Evolutionary conservation across 306 rosid genomes (phyloP).

Genomic region (Quercus berberidifolia): DNA sequence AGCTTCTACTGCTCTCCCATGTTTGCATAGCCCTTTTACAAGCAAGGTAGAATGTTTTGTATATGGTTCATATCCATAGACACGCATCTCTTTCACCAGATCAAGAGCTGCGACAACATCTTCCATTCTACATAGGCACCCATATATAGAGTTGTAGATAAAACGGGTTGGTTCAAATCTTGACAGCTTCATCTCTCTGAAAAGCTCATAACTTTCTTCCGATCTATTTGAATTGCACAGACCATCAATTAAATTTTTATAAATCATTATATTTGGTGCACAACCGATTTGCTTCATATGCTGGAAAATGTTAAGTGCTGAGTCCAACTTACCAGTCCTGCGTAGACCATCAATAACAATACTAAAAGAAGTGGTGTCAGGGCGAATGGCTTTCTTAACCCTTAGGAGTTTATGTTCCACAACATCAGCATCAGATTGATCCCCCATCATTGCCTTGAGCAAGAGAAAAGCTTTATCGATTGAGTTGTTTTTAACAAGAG

Average conservation of each 20-base stretch:
- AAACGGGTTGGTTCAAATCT: constrained; percentile 71
- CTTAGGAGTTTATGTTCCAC: constrained; percentile 24
- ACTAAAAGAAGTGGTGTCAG: constrained; percentile 44
- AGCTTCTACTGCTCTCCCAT: constrained; percentile 55
- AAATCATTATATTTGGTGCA: constrained; percentile 42
- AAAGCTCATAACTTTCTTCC: constrained; percentile 63
- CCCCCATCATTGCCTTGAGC: constrained; percentile 45
- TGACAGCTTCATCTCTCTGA: constrained; percentile 60
- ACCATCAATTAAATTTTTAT: constrained; percentile 59
- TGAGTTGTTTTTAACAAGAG: constrained; percentile 43
- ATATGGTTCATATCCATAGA: constrained; percentile 69
- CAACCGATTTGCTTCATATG: constrained; percentile 50
- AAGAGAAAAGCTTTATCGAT: constrained; percentile 51
- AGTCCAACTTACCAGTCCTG: constrained; percentile 42
- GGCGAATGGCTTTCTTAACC: constrained; percentile 40
- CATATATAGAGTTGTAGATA: constrained; percentile 70
- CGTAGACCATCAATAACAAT: constrained; percentile 65
- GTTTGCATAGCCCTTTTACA: constrained; percentile 60
- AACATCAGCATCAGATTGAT: constrained; percentile 24
- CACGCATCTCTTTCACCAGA: constrained; percentile 62
- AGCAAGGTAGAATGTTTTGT: constrained; percentile 67
- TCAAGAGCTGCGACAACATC: constrained; percentile 57
- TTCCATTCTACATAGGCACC: constrained; percentile 66
- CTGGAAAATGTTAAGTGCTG: constrained; percentile 52
- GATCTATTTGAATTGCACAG: constrained; percentile 64